phyloP scores from a whole-genome alignment of 1,284 basidiomycete species.

The Vanrija sp. region DNA sequence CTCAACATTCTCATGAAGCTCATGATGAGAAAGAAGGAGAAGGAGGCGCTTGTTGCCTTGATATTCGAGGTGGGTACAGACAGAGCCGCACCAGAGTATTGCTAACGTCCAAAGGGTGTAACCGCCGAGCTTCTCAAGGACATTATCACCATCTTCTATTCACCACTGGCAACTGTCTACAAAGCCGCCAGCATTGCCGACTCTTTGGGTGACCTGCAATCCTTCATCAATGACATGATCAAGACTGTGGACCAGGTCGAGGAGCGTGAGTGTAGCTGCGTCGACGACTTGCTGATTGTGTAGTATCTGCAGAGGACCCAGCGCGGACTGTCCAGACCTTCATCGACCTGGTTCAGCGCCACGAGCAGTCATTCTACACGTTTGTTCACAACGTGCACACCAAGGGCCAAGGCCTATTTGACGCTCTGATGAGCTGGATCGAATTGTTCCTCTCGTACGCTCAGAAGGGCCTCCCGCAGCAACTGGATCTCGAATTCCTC shows the following conservation, averaged over 20 bases:
- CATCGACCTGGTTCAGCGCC: conserved; percentile 86
- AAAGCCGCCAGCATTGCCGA: conserved; percentile 96
- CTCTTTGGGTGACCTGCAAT: conserved; percentile 85
- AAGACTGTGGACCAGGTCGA: conserved; percentile 88
- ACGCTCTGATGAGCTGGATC: conserved; percentile 93
- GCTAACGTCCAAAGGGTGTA: conserved; percentile 60
- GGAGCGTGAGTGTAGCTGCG: conserved; percentile 62
- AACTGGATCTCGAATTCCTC: conserved; percentile 75
- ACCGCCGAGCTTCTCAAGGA: conserved; percentile 95
- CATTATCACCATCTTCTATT: conserved; percentile 98
- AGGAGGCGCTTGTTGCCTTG: conserved; percentile 86
- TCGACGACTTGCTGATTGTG: not conserved
- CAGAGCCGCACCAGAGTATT: too few relatives aligned
- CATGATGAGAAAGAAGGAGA: conserved; percentile 75
- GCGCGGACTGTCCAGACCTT: conserved; percentile 85
- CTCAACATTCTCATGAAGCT: conserved; percentile 72
- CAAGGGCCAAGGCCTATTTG: conserved; percentile 92
- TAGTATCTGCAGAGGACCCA: conserved; percentile 80
- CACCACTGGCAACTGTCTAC: conserved; percentile 97
- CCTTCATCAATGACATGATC: conserved; percentile 93
- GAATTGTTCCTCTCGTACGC: conserved; percentile 90
- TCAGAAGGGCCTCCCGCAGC: conserved; percentile 71
- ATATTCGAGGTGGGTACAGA: conserved; percentile 76
- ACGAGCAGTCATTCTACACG: conserved; percentile 91
- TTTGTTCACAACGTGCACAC: conserved; percentile 99